These are phyloP conservation scores for Hemileia vastatrix DNA, from an alignment of 1,284 basidiomycete species.

Conservation along the genomic window DNA sequence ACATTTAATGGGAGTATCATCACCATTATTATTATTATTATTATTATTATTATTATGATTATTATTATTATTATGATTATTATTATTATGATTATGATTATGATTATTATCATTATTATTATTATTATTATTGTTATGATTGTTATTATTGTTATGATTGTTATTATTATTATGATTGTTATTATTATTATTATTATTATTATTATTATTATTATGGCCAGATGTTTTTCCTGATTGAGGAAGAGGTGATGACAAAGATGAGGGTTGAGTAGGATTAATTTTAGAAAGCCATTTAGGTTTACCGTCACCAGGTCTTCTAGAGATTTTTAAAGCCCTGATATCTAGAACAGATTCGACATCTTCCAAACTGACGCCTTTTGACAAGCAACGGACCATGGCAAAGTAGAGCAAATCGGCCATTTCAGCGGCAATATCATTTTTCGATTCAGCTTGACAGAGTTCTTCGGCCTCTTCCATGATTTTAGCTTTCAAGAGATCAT, in stretches of 20 bases:
- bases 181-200: background rate
- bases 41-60: background rate
- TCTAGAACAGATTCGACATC: conserved; percentile 82
- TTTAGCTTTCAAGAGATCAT: conserved; percentile 73
- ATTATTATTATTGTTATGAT: background rate
- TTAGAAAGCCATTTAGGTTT: conserved; percentile 68
- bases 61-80: background rate
- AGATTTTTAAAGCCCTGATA: conserved; percentile 75
- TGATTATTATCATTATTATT: background rate
- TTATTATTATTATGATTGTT: background rate
- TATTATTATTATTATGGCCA: background rate
- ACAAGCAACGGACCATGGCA: conserved; percentile 73
- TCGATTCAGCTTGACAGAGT: conserved; percentile 69
- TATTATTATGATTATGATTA: background rate
- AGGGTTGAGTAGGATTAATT: conserved; percentile 27
- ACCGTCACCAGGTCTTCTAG: conserved; percentile 79
- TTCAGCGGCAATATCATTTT: conserved; percentile 86
- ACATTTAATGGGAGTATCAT: conserved; percentile 1
- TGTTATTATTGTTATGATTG: background rate
- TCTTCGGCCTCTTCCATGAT: conserved; percentile 99
- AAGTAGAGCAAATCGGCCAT: conserved; percentile 95
- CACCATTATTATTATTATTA: background rate
- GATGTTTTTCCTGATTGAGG: background rate
- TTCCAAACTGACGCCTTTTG: conserved; percentile 68
- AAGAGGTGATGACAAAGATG: background rate